Conservation (phyloP, 495 filamentous ascomycete species). For the Talaromyces proteolyticus region DNA sequence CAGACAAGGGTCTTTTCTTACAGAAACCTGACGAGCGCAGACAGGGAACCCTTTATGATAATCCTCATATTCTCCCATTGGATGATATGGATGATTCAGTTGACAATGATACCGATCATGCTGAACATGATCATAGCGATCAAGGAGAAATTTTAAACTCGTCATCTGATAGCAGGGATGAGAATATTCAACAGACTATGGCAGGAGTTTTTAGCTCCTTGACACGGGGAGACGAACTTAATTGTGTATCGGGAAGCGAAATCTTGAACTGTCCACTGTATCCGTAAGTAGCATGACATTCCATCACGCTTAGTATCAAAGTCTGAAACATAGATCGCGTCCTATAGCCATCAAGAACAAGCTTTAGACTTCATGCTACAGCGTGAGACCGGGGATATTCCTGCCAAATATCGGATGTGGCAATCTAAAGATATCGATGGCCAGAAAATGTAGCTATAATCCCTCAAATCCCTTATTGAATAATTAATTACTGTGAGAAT, state of each 20-base stretch:
- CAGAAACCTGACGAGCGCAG: conserved; percentile 1
- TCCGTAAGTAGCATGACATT: background rate
- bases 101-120: background rate
- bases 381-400: conserved; percentile 1
- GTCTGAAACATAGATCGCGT: too few species aligned
- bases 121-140: background rate
- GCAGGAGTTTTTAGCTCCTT: background rate
- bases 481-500: too few species aligned
- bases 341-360: conserved; percentile 9
- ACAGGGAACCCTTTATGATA: background rate
- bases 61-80: conserved; percentile 5
- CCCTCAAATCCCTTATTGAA: background rate
- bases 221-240: background rate
- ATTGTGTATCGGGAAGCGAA: background rate
- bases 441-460: background rate
- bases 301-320: background rate
- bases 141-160: too few species aligned
- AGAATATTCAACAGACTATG: conserved; percentile 4
- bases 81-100: background rate
- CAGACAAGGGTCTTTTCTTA: conserved; percentile 1
- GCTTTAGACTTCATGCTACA: conserved; percentile 5
- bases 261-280: conserved; percentile 1
- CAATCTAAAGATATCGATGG: background rate
- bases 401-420: background rate
- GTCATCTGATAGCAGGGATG: too few species aligned